phyloP scores from a whole-genome alignment of 2,329 filamentous ascomycete species.

The Stenocarpella maydis region DNA sequence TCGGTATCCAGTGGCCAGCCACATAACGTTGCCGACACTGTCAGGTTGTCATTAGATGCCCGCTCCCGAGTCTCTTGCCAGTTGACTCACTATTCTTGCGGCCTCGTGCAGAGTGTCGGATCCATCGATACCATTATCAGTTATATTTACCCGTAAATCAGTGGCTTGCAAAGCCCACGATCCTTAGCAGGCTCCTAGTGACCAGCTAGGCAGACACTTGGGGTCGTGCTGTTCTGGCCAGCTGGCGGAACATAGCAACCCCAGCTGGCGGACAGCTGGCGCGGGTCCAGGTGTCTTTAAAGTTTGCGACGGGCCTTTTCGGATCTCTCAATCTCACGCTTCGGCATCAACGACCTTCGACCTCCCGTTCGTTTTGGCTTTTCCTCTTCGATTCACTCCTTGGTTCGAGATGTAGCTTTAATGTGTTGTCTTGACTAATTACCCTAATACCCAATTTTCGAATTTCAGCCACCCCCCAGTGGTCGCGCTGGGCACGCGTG shows the following conservation, averaged over 20 bases:
- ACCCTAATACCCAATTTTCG: background rate
- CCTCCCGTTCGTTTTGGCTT: background rate
- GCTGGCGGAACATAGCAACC: rapidly evolving
- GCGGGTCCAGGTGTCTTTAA: background rate
- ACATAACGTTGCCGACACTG: too few relatives aligned
- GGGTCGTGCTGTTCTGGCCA: background rate
- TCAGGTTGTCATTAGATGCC: too few relatives aligned
- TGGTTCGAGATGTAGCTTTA: conserved; percentile 18
- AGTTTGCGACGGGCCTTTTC: conserved; percentile 22
- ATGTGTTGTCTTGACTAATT: background rate
- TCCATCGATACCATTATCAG: too few relatives aligned
- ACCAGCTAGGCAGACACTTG: too few relatives aligned
- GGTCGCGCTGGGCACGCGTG: background rate
- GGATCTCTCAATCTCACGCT: conserved; percentile 12
- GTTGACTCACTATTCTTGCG: too few relatives aligned
- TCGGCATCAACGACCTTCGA: background rate
- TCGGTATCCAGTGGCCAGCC: too few relatives aligned
- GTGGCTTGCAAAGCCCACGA: too few relatives aligned
- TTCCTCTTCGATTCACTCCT: conserved; percentile 12
- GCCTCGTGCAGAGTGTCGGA: too few relatives aligned
- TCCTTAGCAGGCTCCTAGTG: too few relatives aligned
- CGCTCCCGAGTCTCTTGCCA: too few relatives aligned
- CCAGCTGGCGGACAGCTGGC: background rate
- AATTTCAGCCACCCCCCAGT: background rate
- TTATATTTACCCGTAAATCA: too few relatives aligned